Percentiles rank a stretch among this genome's conserved stretches.
These are phyloP conservation scores for Acarospora socialis DNA, from an alignment of 2,329 filamentous ascomycete genomes.

Conservation along the genomic window DNA sequence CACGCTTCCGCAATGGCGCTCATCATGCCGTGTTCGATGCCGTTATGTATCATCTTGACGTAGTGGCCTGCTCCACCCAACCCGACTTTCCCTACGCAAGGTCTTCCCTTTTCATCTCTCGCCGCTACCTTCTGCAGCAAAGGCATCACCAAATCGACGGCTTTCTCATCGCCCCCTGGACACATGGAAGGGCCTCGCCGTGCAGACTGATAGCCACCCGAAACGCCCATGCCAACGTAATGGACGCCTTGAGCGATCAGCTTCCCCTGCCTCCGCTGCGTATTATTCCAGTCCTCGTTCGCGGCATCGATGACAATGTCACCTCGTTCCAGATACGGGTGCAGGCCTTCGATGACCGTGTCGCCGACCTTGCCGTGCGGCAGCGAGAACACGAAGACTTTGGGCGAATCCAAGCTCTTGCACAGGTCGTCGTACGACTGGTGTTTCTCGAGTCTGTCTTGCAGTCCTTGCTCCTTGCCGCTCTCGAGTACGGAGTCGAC, in stretches of 20 bases:
- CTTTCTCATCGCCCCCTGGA: conserved; percentile 45
- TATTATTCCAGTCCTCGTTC: conserved; percentile 53
- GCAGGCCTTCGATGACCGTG: conserved; percentile 31
- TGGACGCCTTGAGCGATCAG: conserved; percentile 43
- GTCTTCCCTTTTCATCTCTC: conserved; percentile 43
- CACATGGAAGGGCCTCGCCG: conserved; percentile 53
- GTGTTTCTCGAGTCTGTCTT: conserved; percentile 20
- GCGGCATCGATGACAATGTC: conserved; percentile 57
- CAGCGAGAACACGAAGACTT: conserved; percentile 38
- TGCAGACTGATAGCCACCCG: conserved; percentile 55
- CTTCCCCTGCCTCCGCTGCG: conserved; percentile 46
- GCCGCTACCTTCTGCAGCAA: conserved; percentile 47
- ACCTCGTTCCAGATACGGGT: conserved; percentile 39
- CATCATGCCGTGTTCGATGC: conserved; percentile 61
- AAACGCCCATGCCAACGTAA: conserved; percentile 55
- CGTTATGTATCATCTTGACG: conserved; percentile 65
- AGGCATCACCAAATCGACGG: conserved; percentile 45
- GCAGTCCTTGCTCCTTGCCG: conserved; percentile 19
- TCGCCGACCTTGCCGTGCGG: conserved; percentile 36
- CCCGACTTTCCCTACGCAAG: conserved; percentile 48
- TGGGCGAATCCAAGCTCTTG: conserved; percentile 32
- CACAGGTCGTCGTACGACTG: conserved; percentile 37
- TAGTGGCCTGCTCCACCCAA: conserved; percentile 53
- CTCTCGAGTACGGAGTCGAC: conserved; percentile 31
- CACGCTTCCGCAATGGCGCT: conserved; percentile 49